phyloP scores from a whole-genome alignment of 768 basidiomycete genomes.

The Udeniomyces megalosporus region DNA sequence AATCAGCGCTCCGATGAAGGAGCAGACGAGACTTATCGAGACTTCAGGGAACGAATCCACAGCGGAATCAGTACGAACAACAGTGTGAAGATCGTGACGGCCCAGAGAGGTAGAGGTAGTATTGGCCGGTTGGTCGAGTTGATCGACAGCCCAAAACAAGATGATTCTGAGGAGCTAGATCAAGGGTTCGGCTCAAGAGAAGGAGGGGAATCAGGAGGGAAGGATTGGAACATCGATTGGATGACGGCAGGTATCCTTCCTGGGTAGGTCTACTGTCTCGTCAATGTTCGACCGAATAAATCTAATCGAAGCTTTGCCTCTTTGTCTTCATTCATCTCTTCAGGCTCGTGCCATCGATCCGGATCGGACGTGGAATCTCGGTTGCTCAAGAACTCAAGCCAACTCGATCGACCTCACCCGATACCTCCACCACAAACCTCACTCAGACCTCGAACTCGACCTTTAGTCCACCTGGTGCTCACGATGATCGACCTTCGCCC shows the following conservation, averaged over 20 bases:
- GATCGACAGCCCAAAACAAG: neutral
- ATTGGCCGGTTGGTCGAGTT: neutral
- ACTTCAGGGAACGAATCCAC: neutral
- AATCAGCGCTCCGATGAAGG: too few relatives aligned
- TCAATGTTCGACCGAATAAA: neutral
- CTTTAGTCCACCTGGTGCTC: too few relatives aligned
- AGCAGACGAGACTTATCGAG: too few relatives aligned
- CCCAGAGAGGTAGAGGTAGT: neutral
- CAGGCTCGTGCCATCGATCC: neutral
- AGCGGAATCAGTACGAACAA: neutral
- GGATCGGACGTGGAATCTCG: neutral
- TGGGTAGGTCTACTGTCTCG: neutral
- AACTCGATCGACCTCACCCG: neutral
- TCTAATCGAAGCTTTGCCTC: neutral
- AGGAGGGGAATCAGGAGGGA: neutral
- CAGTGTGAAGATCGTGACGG: neutral
- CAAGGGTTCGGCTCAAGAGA: neutral
- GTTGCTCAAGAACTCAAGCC: neutral
- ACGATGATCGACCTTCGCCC: too few relatives aligned
- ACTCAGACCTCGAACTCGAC: too few relatives aligned
- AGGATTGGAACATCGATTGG: neutral
- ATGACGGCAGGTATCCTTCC: neutral
- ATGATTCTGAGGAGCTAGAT: neutral
- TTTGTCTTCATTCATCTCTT: neutral
- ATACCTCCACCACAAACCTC: too few relatives aligned